Percentiles rank a stretch among this genome's conserved stretches.
These are phyloP conservation scores for Monilinia fructigena DNA, from an alignment of 2,329 filamentous ascomycete genomes.

Conservation along the genomic window DNA sequence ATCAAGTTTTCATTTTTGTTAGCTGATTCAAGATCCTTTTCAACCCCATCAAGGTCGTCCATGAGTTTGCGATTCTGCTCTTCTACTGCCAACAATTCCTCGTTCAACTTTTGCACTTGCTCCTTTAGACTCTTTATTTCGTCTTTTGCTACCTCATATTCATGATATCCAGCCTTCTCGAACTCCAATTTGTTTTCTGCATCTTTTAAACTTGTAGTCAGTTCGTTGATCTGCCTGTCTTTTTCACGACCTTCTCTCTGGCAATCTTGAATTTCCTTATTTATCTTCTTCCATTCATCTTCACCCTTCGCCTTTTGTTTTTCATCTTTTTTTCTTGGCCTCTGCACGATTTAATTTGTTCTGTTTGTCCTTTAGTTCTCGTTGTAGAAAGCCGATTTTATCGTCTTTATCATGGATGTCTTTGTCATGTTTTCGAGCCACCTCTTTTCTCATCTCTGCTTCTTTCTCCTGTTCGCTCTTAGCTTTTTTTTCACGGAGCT, in stretches of 20 bases:
- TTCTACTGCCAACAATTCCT: neutral
- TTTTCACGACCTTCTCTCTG: neutral
- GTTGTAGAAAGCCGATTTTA: neutral
- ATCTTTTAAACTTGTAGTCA: neutral
- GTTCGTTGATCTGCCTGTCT: neutral
- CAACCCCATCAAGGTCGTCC: neutral
- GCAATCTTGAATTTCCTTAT: neutral
- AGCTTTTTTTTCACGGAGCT: neutral
- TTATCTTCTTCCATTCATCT: neutral
- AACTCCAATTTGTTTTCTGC: neutral
- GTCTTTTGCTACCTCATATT: neutral
- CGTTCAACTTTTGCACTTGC: rapidly evolving
- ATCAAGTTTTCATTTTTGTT: neutral
- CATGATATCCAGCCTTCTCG: neutral
- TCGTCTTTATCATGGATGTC: neutral
- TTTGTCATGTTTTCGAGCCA: neutral
- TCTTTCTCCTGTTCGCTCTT: neutral
- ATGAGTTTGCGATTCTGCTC: neutral
- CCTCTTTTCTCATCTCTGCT: neutral
- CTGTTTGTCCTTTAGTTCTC: neutral
- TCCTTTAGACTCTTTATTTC: neutral
- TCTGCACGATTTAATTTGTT: neutral
- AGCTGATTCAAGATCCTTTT: rapidly evolving
- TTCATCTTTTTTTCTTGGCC: neutral
- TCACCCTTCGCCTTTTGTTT: no score